Evolutionary conservation across 2,329 filamentous ascomycete species (phyloP).

Genomic region (Emmonsiellopsis sp.): DNA sequence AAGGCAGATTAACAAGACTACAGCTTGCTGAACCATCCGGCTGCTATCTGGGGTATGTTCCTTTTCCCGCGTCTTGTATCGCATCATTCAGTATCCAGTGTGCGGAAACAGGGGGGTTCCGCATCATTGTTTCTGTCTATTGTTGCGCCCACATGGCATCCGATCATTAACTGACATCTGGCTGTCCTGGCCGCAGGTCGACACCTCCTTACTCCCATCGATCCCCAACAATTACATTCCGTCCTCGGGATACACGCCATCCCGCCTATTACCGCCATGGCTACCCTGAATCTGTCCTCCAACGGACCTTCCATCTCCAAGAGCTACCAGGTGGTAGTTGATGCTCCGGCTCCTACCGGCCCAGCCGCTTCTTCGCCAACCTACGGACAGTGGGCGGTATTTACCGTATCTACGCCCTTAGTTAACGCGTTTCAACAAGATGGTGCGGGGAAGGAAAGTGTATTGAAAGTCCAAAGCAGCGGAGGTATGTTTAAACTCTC

Average conservation of each 20-base stretch:
- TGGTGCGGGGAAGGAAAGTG: conserved; percentile 75
- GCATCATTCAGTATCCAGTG: no score
- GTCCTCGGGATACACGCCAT: not conserved
- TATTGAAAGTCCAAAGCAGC: conserved; percentile 86
- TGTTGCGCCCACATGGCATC: no score
- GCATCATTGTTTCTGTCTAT: no score
- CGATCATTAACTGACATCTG: no score
- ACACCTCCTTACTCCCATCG: not conserved
- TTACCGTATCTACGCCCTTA: conserved; percentile 84
- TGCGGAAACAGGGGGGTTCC: no score
- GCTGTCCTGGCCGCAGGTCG: not conserved
- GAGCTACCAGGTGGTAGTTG: conserved; percentile 62
- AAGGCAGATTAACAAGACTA: no score
- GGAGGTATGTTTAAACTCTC: conserved; percentile 51
- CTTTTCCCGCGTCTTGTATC: no score
- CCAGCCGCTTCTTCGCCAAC: conserved; percentile 61
- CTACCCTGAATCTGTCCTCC: conserved; percentile 68
- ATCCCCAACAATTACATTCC: not conserved
- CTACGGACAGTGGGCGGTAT: conserved; percentile 86
- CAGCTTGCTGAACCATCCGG: no score
- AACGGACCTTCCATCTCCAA: conserved; percentile 72
- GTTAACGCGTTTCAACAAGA: conserved; percentile 85
- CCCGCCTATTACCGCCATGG: conserved; percentile 44
- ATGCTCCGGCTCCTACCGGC: conserved; percentile 48
- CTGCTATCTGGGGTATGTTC: no score